Evolutionary conservation across 1,139 yeast species (phyloP).

Genomic region (Spencermartinsiella ligniputridi): DNA sequence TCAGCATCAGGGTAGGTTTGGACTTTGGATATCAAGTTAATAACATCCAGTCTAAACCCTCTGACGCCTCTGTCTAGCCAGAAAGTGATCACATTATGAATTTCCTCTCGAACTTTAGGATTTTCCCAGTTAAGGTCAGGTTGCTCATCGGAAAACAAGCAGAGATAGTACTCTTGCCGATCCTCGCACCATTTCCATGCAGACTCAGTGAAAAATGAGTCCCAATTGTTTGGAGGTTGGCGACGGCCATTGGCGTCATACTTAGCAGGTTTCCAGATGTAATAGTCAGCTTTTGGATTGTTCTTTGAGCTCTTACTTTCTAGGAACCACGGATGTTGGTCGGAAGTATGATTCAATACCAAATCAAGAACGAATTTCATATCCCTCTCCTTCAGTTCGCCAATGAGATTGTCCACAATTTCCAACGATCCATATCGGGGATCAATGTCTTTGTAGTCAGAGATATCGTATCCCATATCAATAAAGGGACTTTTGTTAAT

Average conservation of each 20-base stretch:
- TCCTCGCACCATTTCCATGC: constrained; percentile 55
- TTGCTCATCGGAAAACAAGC: constrained; percentile 48
- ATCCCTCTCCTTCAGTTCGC: constrained; percentile 44
- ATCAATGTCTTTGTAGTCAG: constrained; percentile 46
- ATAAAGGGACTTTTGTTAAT: constrained; percentile 54
- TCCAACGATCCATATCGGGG: constrained; percentile 48
- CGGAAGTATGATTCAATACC: constrained; percentile 52
- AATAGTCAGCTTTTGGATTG: constrained; percentile 57
- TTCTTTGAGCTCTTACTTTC: constrained; percentile 46
- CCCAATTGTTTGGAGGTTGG: constrained; percentile 56
- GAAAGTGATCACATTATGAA: constrained; percentile 47
- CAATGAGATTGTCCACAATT: constrained; percentile 47
- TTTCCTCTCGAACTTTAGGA: constrained; percentile 47
- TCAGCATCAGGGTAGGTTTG: constrained; percentile 50
- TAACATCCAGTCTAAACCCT: constrained; percentile 57
- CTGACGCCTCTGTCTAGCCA: constrained; percentile 58
- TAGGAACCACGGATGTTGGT: constrained; percentile 51
- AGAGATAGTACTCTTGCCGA: constrained; percentile 52
- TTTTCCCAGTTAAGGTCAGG: constrained; percentile 63
- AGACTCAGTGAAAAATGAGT: constrained; percentile 46
- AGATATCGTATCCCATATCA: constrained; percentile 57
- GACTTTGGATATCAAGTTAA: constrained; percentile 50
- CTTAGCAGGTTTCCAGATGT: constrained; percentile 50
- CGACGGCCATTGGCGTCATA: constrained; percentile 46
- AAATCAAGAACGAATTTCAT: constrained; percentile 49